Percentiles rank a stretch among this genome's conserved stretches.
Conservation (phyloP, 2,329 filamentous ascomycete species). For the Calonectria honghensis region DNA sequence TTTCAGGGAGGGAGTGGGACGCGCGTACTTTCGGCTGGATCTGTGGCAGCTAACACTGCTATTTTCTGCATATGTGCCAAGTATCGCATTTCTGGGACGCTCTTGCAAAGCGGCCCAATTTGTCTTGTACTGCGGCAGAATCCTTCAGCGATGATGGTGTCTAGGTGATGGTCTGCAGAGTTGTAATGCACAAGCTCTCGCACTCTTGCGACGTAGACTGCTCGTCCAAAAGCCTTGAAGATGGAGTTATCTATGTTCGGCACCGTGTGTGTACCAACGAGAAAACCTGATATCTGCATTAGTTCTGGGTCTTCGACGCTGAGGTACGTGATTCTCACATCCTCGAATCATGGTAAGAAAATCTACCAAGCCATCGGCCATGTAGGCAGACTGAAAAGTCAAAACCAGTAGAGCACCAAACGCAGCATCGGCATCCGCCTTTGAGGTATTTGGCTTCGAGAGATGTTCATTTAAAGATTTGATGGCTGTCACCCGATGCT, state of each 20-base stretch:
- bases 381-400: constrained; percentile 62
- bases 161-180: constrained; percentile 40
- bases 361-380: constrained; percentile 63
- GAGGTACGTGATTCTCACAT: constrained; percentile 52
- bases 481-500: constrained; percentile 63
- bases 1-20: no score
- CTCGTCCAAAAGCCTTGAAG: constrained; percentile 54
- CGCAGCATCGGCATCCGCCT: constrained; percentile 60
- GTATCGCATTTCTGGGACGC: constrained; percentile 56
- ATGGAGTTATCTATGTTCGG: constrained; percentile 47
- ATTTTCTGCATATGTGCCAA: constrained; percentile 58
- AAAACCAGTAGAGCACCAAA: constrained; percentile 62
- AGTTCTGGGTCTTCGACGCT: background rate
- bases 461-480: constrained; percentile 60
- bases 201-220: constrained; percentile 55
- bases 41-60: constrained; percentile 50
- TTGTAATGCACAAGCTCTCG: constrained; percentile 47
- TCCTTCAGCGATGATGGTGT: constrained; percentile 48
- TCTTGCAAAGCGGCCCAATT: constrained; percentile 57
- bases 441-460: constrained; percentile 53
- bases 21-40: constrained; percentile 56
- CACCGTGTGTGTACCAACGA: constrained; percentile 51
- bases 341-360: constrained; percentile 63
- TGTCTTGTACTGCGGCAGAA: constrained; percentile 56
- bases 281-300: constrained; percentile 46